Evolutionary conservation across 1,284 basidiomycete genomes (phyloP).

Genomic region (Cutaneotrichosporon cutaneum): DNA sequence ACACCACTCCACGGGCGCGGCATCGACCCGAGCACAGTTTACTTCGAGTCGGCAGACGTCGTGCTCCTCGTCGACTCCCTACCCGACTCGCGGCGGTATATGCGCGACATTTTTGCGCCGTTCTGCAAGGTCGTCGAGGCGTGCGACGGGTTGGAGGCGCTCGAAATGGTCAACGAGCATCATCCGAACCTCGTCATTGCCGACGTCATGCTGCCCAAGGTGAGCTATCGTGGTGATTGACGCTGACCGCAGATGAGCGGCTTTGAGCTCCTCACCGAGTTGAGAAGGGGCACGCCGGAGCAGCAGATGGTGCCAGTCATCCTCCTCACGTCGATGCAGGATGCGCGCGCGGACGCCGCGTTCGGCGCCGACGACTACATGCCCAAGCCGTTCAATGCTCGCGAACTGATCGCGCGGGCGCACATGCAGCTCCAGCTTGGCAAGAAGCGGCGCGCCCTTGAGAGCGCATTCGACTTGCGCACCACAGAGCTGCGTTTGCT

Average conservation of each 20-base stretch:
- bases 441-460: conserved; percentile 41
- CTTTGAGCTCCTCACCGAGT: conserved; percentile 33
- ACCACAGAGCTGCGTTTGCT: conserved; percentile 46
- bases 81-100: conserved; percentile 43
- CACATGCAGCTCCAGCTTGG: conserved; percentile 48
- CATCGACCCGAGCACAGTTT: conserved; percentile 44
- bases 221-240: background rate
- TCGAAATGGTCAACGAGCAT: conserved; percentile 38
- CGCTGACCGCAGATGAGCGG: conserved; percentile 34
- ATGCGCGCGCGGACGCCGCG: conserved; percentile 28
- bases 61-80: conserved; percentile 49
- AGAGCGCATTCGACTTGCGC: conserved; percentile 43
- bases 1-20: conserved; percentile 14
- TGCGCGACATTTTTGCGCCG: conserved; percentile 46
- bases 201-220: conserved; percentile 54
- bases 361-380: conserved; percentile 53
- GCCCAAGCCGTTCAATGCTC: conserved; percentile 47
- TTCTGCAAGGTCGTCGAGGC: conserved; percentile 54
- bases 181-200: conserved; percentile 48
- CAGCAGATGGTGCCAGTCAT: conserved; percentile 39
- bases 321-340: conserved; percentile 45
- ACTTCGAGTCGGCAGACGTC: conserved; percentile 47
- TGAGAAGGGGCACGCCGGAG: conserved; percentile 27
- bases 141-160: conserved; percentile 50
- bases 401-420: conserved; percentile 54